A percentile compares a stretch with the other conserved stretches of the same genome.
These are phyloP conservation scores for Canariomyces notabilis DNA, from an alignment of 2,329 filamentous ascomycete genomes.

Conservation along the genomic window DNA sequence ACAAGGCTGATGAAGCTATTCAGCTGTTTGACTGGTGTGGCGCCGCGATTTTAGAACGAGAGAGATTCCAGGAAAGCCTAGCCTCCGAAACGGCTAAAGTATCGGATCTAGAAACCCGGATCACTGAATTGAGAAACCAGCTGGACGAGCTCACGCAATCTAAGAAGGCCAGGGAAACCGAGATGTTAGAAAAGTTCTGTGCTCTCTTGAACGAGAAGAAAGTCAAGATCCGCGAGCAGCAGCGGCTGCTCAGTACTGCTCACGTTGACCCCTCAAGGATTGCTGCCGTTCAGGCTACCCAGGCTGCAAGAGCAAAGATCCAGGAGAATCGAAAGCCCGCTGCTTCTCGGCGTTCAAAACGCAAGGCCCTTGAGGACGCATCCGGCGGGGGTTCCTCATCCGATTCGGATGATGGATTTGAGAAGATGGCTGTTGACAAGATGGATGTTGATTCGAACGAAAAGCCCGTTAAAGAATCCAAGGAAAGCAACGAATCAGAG, in stretches of 20 bases:
- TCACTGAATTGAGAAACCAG: constrained; percentile 56
- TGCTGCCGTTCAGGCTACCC: constrained; percentile 7
- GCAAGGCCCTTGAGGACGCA: constrained; percentile 41
- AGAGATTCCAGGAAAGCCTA: constrained; percentile 40
- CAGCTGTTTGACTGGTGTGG: constrained; percentile 68
- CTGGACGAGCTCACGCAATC: constrained; percentile 61
- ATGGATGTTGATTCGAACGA: constrained; percentile 45
- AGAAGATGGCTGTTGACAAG: constrained; percentile 41
- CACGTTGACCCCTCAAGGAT: constrained; percentile 13
- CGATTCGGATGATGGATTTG: constrained; percentile 43
- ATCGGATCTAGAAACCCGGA: constrained; percentile 47
- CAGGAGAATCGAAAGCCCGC: constrained; percentile 19
- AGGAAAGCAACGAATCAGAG: constrained; percentile 30
- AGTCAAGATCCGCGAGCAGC: constrained; percentile 70
- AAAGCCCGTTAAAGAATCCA: constrained; percentile 6
- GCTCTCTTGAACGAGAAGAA: constrained; percentile 74
- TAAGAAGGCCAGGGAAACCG: constrained; percentile 62
- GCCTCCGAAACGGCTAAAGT: constrained; percentile 38
- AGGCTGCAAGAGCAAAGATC: constrained; percentile 13
- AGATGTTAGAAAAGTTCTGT: constrained; percentile 64
- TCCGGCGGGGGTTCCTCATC: constrained; percentile 32
- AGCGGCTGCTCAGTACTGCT: constrained; percentile 46
- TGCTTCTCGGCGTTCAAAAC: constrained; percentile 43
- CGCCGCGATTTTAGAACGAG: constrained; percentile 47
- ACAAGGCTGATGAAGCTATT: constrained; percentile 54